A percentile compares a stretch with the other conserved stretches of the same genome.
phyloP scores from a whole-genome alignment of 495 filamentous ascomycete species.

The Aspergillus leporis region DNA sequence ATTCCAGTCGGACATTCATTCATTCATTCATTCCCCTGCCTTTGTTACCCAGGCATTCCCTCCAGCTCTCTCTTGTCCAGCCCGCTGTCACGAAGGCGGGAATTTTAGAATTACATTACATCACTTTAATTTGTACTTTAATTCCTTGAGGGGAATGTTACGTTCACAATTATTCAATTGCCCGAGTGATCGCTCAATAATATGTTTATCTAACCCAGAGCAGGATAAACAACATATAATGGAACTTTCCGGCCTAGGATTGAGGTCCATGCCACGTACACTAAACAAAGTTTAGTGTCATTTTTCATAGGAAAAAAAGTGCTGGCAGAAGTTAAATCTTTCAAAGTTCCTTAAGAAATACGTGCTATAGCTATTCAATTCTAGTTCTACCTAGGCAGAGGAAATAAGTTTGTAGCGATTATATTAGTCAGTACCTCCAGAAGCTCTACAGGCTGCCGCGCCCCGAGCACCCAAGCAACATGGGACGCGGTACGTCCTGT shows the following conservation, averaged over 20 bases:
- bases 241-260: too few relatives aligned
- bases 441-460: conserved; percentile 5
- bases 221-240: neutral
- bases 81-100: neutral
- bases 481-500: conserved; percentile 6
- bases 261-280: neutral
- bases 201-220: conserved; percentile 1
- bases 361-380: neutral
- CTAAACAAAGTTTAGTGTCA: conserved; percentile 7
- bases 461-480: conserved; percentile 14
- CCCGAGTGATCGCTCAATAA: neutral
- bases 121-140: neutral
- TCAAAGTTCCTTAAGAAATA: neutral
- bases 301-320: neutral
- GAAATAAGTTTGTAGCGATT: neutral
- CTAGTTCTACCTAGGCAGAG: too few relatives aligned
- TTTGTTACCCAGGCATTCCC: neutral
- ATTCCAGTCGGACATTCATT: neutral
- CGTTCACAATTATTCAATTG: neutral
- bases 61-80: neutral
- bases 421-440: neutral
- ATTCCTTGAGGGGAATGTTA: neutral
- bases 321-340: neutral
- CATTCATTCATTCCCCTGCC: neutral
- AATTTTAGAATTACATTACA: neutral